Evolutionary conservation across 805 yeast genomes (phyloP), one percentile per base, ranked within the genome.

Genomic region (Barnettozyma wickerhamii): DNA sequence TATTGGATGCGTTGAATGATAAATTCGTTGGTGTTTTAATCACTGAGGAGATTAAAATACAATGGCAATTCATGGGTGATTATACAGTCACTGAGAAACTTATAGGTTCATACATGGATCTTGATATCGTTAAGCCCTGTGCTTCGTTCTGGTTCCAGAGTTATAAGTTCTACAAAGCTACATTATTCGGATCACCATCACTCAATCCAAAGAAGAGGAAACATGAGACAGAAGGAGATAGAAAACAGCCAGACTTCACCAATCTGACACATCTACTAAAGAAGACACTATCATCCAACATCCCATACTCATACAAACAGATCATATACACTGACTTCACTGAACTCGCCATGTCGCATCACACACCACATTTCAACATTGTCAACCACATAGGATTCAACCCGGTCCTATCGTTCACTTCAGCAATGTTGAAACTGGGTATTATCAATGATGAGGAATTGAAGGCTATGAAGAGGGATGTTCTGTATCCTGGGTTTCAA

Each of bases 91-190:
- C 62, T 1, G 62, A 63, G 40, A 62, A 60, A 45, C 42, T 52
- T 19, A 49, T 65, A 20, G 54, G 51, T 19, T 45, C 41, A 15
- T 64, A 55, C 40, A 43, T 59, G 15, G 59, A 51, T 18, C 38
- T 47, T 18, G 49, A 51, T 6, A 7, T 6, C 10, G 52, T 80
- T 12, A 60, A 60, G 33, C 52, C 62, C 6, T 72, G 78, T 1
- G 58, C 59, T 5, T 51, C 67, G 17, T 84, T 79, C 50, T 83
- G 89, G 89, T 53, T 59, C 10, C 68, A 71, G 30, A 78, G 63
- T 45, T 69, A 81, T 45, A 73, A 75, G 35, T 77, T 73, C 50
- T 83, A 81, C 46, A 68, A 66, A 18, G 9, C 26, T 12, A 23
- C 26, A 9, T 23, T 23, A 23, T 23, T 23, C 12, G 26, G 12